phyloP scores from a whole-genome alignment of 2,329 filamentous ascomycete genomes.

The Xylaria digitata region DNA sequence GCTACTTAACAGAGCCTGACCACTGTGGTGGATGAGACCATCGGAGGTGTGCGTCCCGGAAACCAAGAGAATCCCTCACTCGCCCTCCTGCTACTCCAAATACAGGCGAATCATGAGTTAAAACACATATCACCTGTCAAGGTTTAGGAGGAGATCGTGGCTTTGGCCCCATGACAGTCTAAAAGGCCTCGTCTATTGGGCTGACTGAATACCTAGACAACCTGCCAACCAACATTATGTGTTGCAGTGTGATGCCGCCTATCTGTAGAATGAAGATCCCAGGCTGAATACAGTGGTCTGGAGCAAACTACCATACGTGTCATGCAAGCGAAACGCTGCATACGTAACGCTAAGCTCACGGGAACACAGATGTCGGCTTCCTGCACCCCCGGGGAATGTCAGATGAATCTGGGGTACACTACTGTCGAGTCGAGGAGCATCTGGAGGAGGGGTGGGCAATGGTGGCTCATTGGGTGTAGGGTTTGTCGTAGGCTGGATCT shows the following conservation, averaged over 20 bases:
- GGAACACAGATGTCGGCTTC: constrained; percentile 34
- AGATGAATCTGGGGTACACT: constrained; percentile 40
- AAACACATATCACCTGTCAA: not conserved
- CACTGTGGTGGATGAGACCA: constrained; percentile 5
- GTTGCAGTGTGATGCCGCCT: constrained; percentile 20
- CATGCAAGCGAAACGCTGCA: constrained; percentile 24
- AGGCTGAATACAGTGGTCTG: constrained; percentile 13
- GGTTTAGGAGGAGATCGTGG: constrained; percentile 7
- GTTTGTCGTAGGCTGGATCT: not conserved
- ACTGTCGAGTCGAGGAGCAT: constrained; percentile 26
- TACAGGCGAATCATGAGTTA: constrained; percentile 16
- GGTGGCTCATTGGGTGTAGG: constrained; percentile 26
- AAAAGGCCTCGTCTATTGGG: constrained; percentile 2
- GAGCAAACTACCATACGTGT: constrained; percentile 26
- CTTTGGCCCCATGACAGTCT: constrained; percentile 12
- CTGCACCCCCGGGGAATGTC: constrained; percentile 31
- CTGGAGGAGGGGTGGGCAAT: constrained; percentile 28
- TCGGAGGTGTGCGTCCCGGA: constrained; percentile 25
- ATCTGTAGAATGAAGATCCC: constrained; percentile 9
- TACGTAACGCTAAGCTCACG: constrained; percentile 33
- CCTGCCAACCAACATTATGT: not conserved
- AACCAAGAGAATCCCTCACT: constrained; percentile 18
- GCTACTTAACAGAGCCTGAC: not conserved
- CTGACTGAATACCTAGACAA: not conserved
- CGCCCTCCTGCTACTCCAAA: constrained; percentile 1